Percentiles rank a stretch among this genome's conserved stretches.
These are phyloP conservation scores for Endoconidiophora laricicola DNA, from an alignment of 2,329 filamentous ascomycete species.

Conservation along the genomic window DNA sequence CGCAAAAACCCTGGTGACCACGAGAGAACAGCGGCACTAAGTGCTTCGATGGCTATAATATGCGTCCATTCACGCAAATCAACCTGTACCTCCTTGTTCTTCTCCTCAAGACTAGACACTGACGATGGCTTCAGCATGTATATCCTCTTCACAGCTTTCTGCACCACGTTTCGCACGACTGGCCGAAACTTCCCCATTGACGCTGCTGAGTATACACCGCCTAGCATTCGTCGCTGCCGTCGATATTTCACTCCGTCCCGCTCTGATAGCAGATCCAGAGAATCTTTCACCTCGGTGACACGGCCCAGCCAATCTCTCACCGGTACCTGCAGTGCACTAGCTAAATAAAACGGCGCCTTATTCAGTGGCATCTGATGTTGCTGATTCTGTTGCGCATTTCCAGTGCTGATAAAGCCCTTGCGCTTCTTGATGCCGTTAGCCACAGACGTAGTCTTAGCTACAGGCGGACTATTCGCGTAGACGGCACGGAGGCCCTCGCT, in stretches of 20 bases:
- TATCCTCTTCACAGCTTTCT: conserved; percentile 22
- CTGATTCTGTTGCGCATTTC: conserved; percentile 15
- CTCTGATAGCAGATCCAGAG: conserved; percentile 35
- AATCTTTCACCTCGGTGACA: conserved; percentile 23
- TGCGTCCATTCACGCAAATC: conserved; percentile 41
- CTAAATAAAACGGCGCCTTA: conserved; percentile 17
- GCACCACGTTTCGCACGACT: conserved; percentile 26
- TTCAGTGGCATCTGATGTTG: background rate
- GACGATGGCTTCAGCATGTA: conserved; percentile 19
- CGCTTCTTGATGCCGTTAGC: too few relatives aligned
- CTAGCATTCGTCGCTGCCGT: conserved; percentile 31
- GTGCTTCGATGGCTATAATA: conserved; percentile 35
- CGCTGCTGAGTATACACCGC: conserved; percentile 28
- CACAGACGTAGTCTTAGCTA: background rate
- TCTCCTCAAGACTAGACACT: background rate
- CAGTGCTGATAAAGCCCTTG: too few relatives aligned
- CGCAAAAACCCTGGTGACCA: conserved; percentile 35
- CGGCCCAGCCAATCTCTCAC: conserved; percentile 24
- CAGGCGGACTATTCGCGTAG: conserved; percentile 21
- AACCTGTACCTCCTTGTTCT: conserved; percentile 4
- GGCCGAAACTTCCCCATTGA: conserved; percentile 27
- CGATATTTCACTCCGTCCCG: conserved; percentile 30
- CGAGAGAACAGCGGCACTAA: conserved; percentile 31
- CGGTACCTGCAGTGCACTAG: conserved; percentile 29
- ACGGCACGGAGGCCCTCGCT: conserved; percentile 30